Conservation (phyloP, 805 yeast genomes). For the Pichia kluyveri region DNA sequence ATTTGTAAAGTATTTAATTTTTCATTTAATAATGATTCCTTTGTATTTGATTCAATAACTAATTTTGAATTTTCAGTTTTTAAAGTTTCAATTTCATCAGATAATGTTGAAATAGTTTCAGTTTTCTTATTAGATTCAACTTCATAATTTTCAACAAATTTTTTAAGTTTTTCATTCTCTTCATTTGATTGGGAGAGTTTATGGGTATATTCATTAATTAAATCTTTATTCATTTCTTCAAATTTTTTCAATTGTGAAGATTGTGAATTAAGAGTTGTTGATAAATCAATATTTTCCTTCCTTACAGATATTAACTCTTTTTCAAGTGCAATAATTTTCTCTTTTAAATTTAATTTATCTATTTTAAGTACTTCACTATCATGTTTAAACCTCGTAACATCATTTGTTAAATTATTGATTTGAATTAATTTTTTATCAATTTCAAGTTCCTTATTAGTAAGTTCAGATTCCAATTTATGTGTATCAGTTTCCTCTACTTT, state of each 20-base stretch:
- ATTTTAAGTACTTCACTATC: not conserved
- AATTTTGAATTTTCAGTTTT: not conserved
- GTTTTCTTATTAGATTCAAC: not conserved
- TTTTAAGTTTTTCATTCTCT: too few relatives aligned
- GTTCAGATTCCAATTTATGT: too few relatives aligned
- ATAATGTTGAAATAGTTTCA: not conserved
- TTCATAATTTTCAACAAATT: too few relatives aligned
- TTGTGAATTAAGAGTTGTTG: too few relatives aligned
- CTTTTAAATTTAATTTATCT: not conserved
- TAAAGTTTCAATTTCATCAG: not conserved
- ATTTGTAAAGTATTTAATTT: not conserved
- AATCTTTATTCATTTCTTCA: not conserved
- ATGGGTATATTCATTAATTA: not conserved
- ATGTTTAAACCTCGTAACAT: not conserved
- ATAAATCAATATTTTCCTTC: too few relatives aligned
- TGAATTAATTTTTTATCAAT: not conserved
- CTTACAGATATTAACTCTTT: not conserved
- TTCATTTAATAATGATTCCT: too few relatives aligned
- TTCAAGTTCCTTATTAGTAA: too few relatives aligned
- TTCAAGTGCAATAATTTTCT: not conserved
- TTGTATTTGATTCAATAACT: not conserved
- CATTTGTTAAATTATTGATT: not conserved
- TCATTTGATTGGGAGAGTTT: not conserved
- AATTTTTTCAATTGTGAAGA: not conserved
- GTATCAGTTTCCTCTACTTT: too few relatives aligned